A percentile compares a stretch with the other conserved stretches of the same genome.
Conservation (phyloP, 257 asterid genomes). For the Gentiana dahurica region DNA sequence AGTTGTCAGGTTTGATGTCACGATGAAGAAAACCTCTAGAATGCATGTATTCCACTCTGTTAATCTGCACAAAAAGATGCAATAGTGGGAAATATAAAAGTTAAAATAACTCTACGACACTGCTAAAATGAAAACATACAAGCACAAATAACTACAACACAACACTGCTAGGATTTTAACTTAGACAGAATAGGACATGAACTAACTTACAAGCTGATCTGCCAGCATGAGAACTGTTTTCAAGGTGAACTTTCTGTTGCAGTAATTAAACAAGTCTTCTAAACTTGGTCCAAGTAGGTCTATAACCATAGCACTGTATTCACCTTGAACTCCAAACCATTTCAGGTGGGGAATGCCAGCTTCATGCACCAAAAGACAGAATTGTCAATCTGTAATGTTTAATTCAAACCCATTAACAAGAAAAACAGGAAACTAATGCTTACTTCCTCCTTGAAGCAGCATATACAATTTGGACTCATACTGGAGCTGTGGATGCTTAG, state of each 20-base stretch:
- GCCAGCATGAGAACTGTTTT: constrained; percentile 95
- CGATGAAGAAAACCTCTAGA: constrained; percentile 93
- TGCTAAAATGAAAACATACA: too few relatives aligned
- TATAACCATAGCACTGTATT: constrained; percentile 77
- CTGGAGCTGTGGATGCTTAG: constrained; percentile 91
- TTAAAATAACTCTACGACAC: neutral
- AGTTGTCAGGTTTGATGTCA: constrained; percentile 89
- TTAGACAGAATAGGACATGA: neutral
- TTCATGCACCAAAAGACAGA: constrained; percentile 21
- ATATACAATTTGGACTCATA: constrained; percentile 81
- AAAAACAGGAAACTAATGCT: constrained; percentile 17
- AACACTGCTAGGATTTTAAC: neutral
- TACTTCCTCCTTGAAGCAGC: constrained; percentile 96
- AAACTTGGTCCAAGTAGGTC: constrained; percentile 90
- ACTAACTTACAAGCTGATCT: constrained; percentile 69
- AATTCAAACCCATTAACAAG: constrained; percentile 2
- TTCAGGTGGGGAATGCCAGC: constrained; percentile 86
- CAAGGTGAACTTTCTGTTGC: constrained; percentile 69
- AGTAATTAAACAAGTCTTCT: constrained; percentile 79
- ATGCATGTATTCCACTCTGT: constrained; percentile 87
- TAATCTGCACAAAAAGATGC: constrained; percentile 33
- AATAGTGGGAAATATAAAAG: constrained; percentile 4
- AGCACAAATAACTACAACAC: too few relatives aligned
- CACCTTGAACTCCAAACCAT: constrained; percentile 91
- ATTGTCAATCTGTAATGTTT: constrained; percentile 6